A percentile compares a stretch with the other conserved stretches of the same genome.
These are phyloP conservation scores for Favolaschia claudopus DNA, from an alignment of 768 basidiomycete genomes.

Conservation along the genomic window DNA sequence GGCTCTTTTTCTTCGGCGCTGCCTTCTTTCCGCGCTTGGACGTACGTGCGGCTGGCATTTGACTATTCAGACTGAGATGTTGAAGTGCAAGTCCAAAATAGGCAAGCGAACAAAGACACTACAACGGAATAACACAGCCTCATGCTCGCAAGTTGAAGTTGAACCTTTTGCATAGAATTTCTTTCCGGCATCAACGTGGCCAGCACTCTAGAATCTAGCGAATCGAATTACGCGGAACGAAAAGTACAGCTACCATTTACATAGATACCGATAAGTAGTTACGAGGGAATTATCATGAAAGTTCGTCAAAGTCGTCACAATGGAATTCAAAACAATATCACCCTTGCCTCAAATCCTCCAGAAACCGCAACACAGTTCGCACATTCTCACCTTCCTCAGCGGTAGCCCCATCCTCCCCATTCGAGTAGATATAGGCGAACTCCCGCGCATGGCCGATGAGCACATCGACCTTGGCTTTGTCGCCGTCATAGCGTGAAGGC, in stretches of 20 bases:
- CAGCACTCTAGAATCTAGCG: too few species aligned
- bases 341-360: slow-evolving; percentile 51
- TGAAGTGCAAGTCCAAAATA: too few species aligned
- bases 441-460: slow-evolving; percentile 54
- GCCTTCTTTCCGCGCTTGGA: slow-evolving; percentile 19
- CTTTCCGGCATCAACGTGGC: too few species aligned
- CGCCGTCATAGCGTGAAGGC: slow-evolving; percentile 14
- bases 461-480: slow-evolving; percentile 37
- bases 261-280: too few species aligned
- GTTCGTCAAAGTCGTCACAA: slow-evolving; percentile 10
- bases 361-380: slow-evolving; percentile 58
- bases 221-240: too few species aligned
- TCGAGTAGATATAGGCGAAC: slow-evolving; percentile 56
- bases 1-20: slow-evolving; percentile 13
- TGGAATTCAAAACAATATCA: neutral
- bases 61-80: too few species aligned
- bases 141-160: too few species aligned
- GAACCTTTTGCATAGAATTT: too few species aligned
- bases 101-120: too few species aligned
- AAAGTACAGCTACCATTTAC: too few species aligned
- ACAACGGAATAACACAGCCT: too few species aligned
- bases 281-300: neutral
- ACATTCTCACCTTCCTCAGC: slow-evolving; percentile 50
- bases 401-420: slow-evolving; percentile 27
- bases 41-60: slow-evolving; percentile 16